phyloP scores from a whole-genome alignment of 2,329 filamentous ascomycete species.

The Chaetomium sp. region DNA sequence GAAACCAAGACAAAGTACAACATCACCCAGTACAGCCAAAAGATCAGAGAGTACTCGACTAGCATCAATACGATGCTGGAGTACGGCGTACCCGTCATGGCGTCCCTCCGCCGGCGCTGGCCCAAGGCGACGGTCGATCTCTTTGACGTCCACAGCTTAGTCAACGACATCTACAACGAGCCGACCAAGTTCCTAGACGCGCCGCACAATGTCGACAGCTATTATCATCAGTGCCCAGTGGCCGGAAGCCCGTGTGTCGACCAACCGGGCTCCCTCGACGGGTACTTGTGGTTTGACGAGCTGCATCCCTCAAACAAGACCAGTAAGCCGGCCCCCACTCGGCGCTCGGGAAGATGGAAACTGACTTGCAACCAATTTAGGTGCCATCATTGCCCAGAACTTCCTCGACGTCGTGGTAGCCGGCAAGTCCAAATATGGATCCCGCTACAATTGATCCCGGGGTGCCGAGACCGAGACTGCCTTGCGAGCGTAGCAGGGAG shows the following conservation, averaged over 20 bases:
- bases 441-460: slow-evolving; percentile 34
- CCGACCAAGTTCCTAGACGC: slow-evolving; percentile 63
- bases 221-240: slow-evolving; percentile 55
- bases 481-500: background rate
- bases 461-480: background rate
- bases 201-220: slow-evolving; percentile 64
- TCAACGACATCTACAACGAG: slow-evolving; percentile 65
- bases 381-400: slow-evolving; percentile 45
- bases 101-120: slow-evolving; percentile 50
- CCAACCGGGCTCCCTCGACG: slow-evolving; percentile 51
- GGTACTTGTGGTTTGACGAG: slow-evolving; percentile 72
- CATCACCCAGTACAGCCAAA: slow-evolving; percentile 49
- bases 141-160: slow-evolving; percentile 66
- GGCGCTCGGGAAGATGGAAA: background rate
- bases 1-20: slow-evolving; percentile 50
- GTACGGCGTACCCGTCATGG: slow-evolving; percentile 53
- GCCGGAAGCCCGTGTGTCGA: slow-evolving; percentile 42
- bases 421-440: slow-evolving; percentile 47
- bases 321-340: slow-evolving; percentile 43
- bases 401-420: slow-evolving; percentile 47
- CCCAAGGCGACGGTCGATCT: slow-evolving; percentile 63
- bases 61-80: slow-evolving; percentile 53
- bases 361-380: slow-evolving; percentile 29
- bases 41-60: slow-evolving; percentile 54
- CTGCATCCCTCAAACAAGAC: slow-evolving; percentile 71